These are phyloP conservation scores for Cyclotella cryptica DNA, from an alignment of 108 stramenopile species.

Conservation along the genomic window DNA sequence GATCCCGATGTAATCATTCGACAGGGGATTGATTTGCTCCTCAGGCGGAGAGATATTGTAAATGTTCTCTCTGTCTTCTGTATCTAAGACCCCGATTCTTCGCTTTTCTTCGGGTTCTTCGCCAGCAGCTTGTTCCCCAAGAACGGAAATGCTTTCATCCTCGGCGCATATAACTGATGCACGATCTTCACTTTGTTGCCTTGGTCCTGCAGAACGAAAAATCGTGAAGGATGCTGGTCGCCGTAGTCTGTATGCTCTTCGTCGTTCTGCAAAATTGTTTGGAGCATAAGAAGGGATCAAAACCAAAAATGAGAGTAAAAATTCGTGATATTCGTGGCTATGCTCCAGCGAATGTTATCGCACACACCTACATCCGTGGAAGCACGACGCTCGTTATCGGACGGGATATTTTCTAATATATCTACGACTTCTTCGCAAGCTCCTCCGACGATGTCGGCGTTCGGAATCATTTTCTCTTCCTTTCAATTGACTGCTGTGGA, in stretches of 20 bases:
- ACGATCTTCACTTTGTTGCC: neutral
- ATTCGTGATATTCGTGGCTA: neutral
- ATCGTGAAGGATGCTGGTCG: slow-evolving; percentile 41
- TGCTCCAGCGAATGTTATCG: no score
- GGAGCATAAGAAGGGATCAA: no score
- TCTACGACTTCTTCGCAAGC: slow-evolving; percentile 44
- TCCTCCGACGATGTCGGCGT: slow-evolving; percentile 31
- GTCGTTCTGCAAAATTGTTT: slow-evolving; percentile 1
- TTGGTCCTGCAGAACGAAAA: slow-evolving; percentile 14
- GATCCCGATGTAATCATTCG: slow-evolving; percentile 52
- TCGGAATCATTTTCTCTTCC: slow-evolving; percentile 30
- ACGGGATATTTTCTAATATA: slow-evolving; percentile 48
- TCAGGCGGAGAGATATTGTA: slow-evolving; percentile 41
- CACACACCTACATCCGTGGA: slow-evolving; percentile 9
- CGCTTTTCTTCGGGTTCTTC: slow-evolving; percentile 34
- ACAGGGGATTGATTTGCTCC: slow-evolving; percentile 45
- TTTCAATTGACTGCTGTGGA: no score
- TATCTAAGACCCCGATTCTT: slow-evolving; percentile 14
- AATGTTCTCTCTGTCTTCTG: slow-evolving; percentile 18
- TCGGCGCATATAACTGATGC: no score
- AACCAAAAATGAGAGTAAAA: neutral
- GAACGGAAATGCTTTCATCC: no score
- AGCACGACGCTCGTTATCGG: slow-evolving; percentile 42
- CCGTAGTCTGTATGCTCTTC: slow-evolving; percentile 17
- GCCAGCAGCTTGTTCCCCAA: slow-evolving; percentile 8